A percentile compares a stretch with the other conserved stretches of the same genome.
Evolutionary conservation across 805 yeast species (phyloP).

Genomic region (Candida maesae): DNA sequence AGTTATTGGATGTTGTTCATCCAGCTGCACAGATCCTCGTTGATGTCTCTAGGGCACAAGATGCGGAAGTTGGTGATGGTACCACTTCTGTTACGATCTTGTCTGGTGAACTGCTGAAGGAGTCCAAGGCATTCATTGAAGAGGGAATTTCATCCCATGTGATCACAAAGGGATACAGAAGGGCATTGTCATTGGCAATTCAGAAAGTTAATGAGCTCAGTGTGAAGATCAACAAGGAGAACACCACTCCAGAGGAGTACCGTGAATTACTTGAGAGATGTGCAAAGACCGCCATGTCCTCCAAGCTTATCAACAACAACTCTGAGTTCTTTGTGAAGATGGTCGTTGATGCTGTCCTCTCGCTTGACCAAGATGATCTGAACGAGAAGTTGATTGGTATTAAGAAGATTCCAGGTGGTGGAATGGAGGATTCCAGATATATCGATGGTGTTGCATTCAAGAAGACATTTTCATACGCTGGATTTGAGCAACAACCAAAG

Average conservation of each 20-base stretch:
- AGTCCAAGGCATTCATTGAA: conserved; percentile 85
- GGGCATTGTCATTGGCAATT: conserved; percentile 75
- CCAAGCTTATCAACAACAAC: conserved; percentile 86
- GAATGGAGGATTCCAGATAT: conserved; percentile 87
- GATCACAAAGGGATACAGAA: conserved; percentile 82
- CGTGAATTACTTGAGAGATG: conserved; percentile 82
- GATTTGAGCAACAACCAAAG: conserved; percentile 98
- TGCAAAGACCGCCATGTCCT: conserved; percentile 97
- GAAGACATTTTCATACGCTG: conserved; percentile 96
- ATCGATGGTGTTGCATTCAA: conserved; percentile 96
- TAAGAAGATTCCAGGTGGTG: conserved; percentile 94
- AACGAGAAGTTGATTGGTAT: conserved; percentile 91
- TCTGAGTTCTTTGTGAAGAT: conserved; percentile 87
- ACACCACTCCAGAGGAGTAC: conserved; percentile 45
- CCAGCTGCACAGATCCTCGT: conserved; percentile 98
- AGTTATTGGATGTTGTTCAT: conserved; percentile 89
- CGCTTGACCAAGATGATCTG: conserved; percentile 78
- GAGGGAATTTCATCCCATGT: conserved; percentile 94
- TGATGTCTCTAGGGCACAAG: conserved; percentile 93
- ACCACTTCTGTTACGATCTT: conserved; percentile 92
- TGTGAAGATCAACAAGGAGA: conserved; percentile 56
- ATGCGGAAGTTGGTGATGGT: conserved; percentile 98
- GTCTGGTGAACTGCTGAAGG: conserved; percentile 93
- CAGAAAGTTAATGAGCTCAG: conserved; percentile 70
- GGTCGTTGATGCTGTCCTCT: conserved; percentile 93